Evolutionary conservation across 2,329 filamentous ascomycete genomes (phyloP), one percentile per base, ranked within the genome.

Genomic region (Didymosphaeria variabile): DNA sequence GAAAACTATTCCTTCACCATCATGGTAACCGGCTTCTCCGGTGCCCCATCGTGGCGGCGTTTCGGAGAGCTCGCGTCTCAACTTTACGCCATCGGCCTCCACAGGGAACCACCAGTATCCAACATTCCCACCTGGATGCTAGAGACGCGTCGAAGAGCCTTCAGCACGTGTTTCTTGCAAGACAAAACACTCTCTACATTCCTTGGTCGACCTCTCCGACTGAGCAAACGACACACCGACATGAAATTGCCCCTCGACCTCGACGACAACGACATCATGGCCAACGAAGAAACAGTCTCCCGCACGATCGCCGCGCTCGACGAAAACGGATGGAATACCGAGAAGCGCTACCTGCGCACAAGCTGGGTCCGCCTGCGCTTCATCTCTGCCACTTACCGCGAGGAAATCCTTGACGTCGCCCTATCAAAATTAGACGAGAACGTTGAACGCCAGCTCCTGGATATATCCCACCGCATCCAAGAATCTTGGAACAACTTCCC

Each of bases 241-340:
- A 65, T 72, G 29, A 67, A 61, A 38, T 61, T 73, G 13, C 75
- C 75, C 6, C 68, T 73, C 2, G 75, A 77, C 40, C 55, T 77
- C 8, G 65, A 67, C 15, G 74, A 77, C 50, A 64, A 72, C 19
- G 70, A 75, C 21, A 54, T 74, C 2, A 67, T 67, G 4, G 64
- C 65, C 29, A 61, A 70, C 12, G 74, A 62, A 26, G 52, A 58
- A 10, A 60, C 58, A 0, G 31, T 75, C 0, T 40, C 61, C 1
- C 31, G 52, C 23, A 72, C 72, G 3, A 70, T 71, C 26, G 49
- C 61, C 44, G 52, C 38, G 10, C 61, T 77, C 7, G 73, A 74
- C 44, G 36, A 57, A 9, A 62, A 72, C 17, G 73, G 73, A 3
- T 77, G 75, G 85, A 86, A 85, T 44, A 73, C 70, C 5, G 61